Percentiles rank a stretch among this genome's conserved stretches.
Conservation (phyloP, 2,329 filamentous ascomycete species). For the Cladosporium phlei region DNA sequence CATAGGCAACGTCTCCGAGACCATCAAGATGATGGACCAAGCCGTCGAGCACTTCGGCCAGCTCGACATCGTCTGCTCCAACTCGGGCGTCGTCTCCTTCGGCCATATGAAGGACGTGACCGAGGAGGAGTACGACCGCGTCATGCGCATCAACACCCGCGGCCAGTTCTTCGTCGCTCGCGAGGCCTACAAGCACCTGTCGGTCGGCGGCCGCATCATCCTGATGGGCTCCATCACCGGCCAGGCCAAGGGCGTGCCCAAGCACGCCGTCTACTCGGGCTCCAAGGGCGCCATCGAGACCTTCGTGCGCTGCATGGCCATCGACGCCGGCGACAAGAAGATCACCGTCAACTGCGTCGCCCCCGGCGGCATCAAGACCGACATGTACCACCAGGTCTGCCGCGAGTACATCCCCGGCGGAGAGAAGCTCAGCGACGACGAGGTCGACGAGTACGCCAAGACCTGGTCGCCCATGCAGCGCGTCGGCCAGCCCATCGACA, state of each 20-base stretch:
- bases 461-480: conserved; percentile 62
- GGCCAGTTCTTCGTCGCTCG: conserved; percentile 60
- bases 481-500: conserved; percentile 63
- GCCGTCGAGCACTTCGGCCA: conserved; percentile 60
- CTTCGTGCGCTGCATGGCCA: conserved; percentile 51
- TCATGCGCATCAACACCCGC: conserved; percentile 59
- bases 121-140: conserved; percentile 53
- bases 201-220: conserved; percentile 49
- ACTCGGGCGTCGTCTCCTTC: conserved; percentile 56
- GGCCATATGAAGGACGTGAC: conserved; percentile 51
- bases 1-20: conserved; percentile 60
- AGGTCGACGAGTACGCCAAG: conserved; percentile 58
- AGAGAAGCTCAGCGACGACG: conserved; percentile 51
- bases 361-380: conserved; percentile 52
- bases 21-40: conserved; percentile 58
- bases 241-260: conserved; percentile 52
- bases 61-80: conserved; percentile 66
- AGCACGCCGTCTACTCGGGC: conserved; percentile 51
- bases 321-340: conserved; percentile 52
- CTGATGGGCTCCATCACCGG: conserved; percentile 54
- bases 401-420: conserved; percentile 59
- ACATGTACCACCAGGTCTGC: conserved; percentile 60
- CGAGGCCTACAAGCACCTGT: conserved; percentile 51
- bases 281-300: conserved; percentile 53
- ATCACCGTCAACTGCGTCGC: conserved; percentile 59